A percentile compares a stretch with the other conserved stretches of the same genome.
Conservation (phyloP, 768 basidiomycete species). For the Lanmaoa rubissima region DNA sequence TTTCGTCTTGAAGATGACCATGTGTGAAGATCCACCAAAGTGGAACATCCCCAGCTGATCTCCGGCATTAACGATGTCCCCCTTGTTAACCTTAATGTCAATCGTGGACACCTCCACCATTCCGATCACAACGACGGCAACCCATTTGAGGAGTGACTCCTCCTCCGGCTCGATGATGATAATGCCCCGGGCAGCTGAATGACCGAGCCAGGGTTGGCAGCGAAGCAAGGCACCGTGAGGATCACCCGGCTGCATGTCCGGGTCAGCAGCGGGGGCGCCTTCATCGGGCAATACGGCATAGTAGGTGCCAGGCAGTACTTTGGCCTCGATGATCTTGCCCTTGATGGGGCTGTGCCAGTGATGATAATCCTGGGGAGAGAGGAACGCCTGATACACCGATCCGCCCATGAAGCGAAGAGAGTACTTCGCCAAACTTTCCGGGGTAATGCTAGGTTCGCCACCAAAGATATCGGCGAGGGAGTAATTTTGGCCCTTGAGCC, state of each 20-base stretch:
- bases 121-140: conserved; percentile 45
- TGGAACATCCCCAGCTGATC: conserved; percentile 45
- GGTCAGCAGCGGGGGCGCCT: neutral
- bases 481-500: no score
- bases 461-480: no score
- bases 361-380: neutral
- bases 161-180: conserved; percentile 48
- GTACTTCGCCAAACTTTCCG: neutral
- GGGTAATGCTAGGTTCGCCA: no score
- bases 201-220: conserved; percentile 42
- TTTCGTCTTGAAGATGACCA: conserved; percentile 35
- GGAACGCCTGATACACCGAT: no score
- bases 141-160: conserved; percentile 47
- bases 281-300: conserved; percentile 16
- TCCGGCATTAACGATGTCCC: neutral
- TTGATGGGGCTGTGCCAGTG: neutral
- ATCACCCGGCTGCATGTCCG: conserved; percentile 1
- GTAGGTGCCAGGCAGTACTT: conserved; percentile 6
- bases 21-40: conserved; percentile 56
- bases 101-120: conserved; percentile 15
- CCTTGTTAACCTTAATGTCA: conserved; percentile 27
- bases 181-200: conserved; percentile 47
- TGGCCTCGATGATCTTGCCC: neutral
- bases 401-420: conserved; percentile 35
- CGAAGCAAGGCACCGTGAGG: conserved; percentile 22